A percentile compares a stretch with the other conserved stretches of the same genome.
These are phyloP conservation scores for Blastocystis sp. DNA, from an alignment of 352 stramenopile genomes.

Conservation along the genomic window DNA sequence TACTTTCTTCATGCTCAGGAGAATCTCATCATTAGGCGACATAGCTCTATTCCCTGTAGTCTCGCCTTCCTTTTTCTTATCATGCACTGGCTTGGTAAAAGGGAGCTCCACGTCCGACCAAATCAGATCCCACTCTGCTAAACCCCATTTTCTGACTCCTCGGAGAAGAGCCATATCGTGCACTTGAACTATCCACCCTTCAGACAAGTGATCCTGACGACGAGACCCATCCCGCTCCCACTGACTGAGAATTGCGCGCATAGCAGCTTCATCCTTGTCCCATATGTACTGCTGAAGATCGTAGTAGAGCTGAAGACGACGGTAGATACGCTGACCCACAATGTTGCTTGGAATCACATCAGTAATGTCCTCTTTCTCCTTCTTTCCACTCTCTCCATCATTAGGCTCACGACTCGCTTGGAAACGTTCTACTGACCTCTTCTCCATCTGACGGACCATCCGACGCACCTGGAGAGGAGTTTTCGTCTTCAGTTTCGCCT, in stretches of 20 bases:
- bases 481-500: constrained; percentile 58
- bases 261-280: background rate
- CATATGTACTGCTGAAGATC: constrained; percentile 57
- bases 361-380: constrained; percentile 56
- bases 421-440: background rate
- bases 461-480: background rate
- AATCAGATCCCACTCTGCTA: constrained; percentile 55
- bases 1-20: constrained; percentile 1
- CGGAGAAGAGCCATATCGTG: constrained; percentile 41
- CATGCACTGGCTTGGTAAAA: constrained; percentile 8
- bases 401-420: constrained; percentile 11
- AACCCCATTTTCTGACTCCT: constrained; percentile 9
- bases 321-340: constrained; percentile 20
- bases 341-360: constrained; percentile 9
- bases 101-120: constrained; percentile 45
- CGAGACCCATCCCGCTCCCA: background rate
- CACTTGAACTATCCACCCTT: background rate
- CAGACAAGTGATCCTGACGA: background rate
- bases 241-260: background rate
- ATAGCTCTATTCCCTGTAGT: background rate
- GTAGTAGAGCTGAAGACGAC: constrained; percentile 43
- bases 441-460: constrained; percentile 51
- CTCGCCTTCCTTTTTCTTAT: constrained; percentile 16
- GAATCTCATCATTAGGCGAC: background rate
- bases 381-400: constrained; percentile 4